A percentile compares a stretch with the other conserved stretches of the same genome.
These are phyloP conservation scores for Suhomyces sp. DNA, from an alignment of 805 yeast genomes.

Conservation along the genomic window DNA sequence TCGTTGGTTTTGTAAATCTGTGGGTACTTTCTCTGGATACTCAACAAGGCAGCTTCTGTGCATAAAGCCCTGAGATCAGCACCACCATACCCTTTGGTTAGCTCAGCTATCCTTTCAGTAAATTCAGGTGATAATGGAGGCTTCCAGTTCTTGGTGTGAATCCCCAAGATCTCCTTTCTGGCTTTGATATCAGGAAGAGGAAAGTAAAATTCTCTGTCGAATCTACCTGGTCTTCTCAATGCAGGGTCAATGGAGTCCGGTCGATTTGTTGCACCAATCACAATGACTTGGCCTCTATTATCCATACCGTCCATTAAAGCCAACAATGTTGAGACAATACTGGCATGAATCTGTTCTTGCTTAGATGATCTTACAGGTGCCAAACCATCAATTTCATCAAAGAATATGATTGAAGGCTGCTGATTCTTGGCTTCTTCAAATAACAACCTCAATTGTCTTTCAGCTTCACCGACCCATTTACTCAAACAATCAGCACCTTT, in stretches of 20 bases:
- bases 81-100: slow-evolving; percentile 97
- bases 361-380: slow-evolving; percentile 97
- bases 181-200: slow-evolving; percentile 85
- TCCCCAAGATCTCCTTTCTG: slow-evolving; percentile 71
- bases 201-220: slow-evolving; percentile 94
- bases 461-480: slow-evolving; percentile 99
- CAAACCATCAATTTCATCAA: slow-evolving; percentile 96
- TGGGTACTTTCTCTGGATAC: slow-evolving; percentile 90
- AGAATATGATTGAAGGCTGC: slow-evolving; percentile 94
- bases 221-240: slow-evolving; percentile 92
- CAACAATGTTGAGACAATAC: slow-evolving; percentile 89
- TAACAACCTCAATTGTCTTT: slow-evolving; percentile 81
- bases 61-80: slow-evolving; percentile 93
- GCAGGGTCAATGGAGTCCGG: slow-evolving; percentile 99
- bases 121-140: slow-evolving; percentile 64
- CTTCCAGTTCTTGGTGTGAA: slow-evolving; percentile 87
- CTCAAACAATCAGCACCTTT: slow-evolving; percentile 97
- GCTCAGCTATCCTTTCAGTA: slow-evolving; percentile 61
- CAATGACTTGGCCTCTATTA: slow-evolving; percentile 95
- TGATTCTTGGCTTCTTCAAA: slow-evolving; percentile 96
- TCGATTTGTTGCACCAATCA: slow-evolving; percentile 96
- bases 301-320: slow-evolving; percentile 99
- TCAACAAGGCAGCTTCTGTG: slow-evolving; percentile 90
- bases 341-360: slow-evolving; percentile 97
- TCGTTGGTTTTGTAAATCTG: slow-evolving; percentile 80